Percentiles rank a stretch among this genome's conserved stretches.
phyloP scores from a whole-genome alignment of 2,329 filamentous ascomycete species.

The Paracorniculantispora psalliotae region DNA sequence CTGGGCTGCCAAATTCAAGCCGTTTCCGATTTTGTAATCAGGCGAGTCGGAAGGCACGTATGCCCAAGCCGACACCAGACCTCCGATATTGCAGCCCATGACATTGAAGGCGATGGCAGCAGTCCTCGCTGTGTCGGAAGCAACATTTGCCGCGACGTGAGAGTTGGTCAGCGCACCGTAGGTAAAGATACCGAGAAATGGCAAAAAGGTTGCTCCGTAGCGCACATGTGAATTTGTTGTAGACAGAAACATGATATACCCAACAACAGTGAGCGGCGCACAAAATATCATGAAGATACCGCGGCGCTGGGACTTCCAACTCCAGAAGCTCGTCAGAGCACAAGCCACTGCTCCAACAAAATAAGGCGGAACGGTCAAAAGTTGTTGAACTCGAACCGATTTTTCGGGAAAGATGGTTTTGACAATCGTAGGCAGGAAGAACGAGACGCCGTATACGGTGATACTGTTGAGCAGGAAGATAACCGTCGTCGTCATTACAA shows the following conservation, averaged over 20 bases:
- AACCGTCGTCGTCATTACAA: slow-evolving; percentile 43
- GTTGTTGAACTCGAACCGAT: slow-evolving; percentile 57
- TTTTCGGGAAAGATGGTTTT: slow-evolving; percentile 59
- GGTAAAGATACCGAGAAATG: slow-evolving; percentile 56
- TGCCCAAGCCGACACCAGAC: slow-evolving; percentile 10
- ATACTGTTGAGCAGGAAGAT: slow-evolving; percentile 64
- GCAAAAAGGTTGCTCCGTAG: slow-evolving; percentile 65
- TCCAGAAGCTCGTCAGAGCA: slow-evolving; percentile 4
- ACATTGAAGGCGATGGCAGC: slow-evolving; percentile 58
- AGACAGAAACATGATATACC: slow-evolving; percentile 65
- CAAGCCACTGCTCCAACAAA: slow-evolving; percentile 3
- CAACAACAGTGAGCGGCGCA: slow-evolving; percentile 59
- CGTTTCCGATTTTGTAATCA: slow-evolving; percentile 65
- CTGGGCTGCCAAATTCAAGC: slow-evolving; percentile 61
- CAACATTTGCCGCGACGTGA: slow-evolving; percentile 62
- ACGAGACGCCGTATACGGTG: slow-evolving; percentile 66
- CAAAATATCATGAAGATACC: slow-evolving; percentile 48
- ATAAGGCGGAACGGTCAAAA: slow-evolving; percentile 5
- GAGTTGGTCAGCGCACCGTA: slow-evolving; percentile 62
- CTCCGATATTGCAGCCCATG: slow-evolving; percentile 27
- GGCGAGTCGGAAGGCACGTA: slow-evolving; percentile 57
- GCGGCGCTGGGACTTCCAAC: neutral
- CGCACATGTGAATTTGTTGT: slow-evolving; percentile 45
- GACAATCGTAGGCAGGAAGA: slow-evolving; percentile 69
- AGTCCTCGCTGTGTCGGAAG: slow-evolving; percentile 61